A percentile compares a stretch with the other conserved stretches of the same genome.
phyloP scores from a whole-genome alignment of 495 filamentous ascomycete genomes.

The Aspergillus mulundensis region DNA sequence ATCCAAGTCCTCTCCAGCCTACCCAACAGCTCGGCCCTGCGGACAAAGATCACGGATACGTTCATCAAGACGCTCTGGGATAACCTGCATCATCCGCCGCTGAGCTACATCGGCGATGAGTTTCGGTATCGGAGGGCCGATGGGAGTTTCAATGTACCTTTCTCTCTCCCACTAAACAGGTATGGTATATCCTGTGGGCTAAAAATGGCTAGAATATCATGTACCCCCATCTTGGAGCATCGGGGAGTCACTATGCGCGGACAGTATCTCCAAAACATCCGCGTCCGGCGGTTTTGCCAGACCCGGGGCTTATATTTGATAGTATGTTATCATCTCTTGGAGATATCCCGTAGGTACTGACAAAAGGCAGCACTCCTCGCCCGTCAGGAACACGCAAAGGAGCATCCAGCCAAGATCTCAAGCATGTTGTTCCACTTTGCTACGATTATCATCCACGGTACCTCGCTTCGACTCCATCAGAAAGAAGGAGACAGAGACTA shows the following conservation, averaged over 20 bases:
- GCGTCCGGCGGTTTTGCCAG: constrained; percentile 56
- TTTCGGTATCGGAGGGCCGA: constrained; percentile 55
- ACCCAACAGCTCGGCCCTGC: constrained; percentile 37
- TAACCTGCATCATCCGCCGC: constrained; percentile 58
- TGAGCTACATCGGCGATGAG: constrained; percentile 53
- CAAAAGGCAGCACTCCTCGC: constrained; percentile 45
- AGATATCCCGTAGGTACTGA: neutral
- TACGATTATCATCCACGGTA: constrained; percentile 73
- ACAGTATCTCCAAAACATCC: constrained; percentile 51
- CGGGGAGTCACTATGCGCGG: constrained; percentile 55
- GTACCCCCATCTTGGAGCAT: constrained; percentile 51
- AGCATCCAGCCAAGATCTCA: constrained; percentile 63
- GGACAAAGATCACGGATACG: constrained; percentile 43
- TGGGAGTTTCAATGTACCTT: constrained; percentile 46
- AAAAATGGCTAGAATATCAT: constrained; percentile 34
- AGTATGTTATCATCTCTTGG: constrained; percentile 3
- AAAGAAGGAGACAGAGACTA: neutral
- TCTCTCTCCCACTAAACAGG: neutral
- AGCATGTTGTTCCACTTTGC: constrained; percentile 75
- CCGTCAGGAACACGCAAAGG: constrained; percentile 39
- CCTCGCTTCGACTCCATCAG: neutral
- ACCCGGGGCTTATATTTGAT: constrained; percentile 67
- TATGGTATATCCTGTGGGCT: neutral
- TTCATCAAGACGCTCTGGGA: constrained; percentile 56
- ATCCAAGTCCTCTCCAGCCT: constrained; percentile 20